Evolutionary conservation across 1,139 yeast genomes (phyloP).

Genomic region (Taiozyma sp.): DNA sequence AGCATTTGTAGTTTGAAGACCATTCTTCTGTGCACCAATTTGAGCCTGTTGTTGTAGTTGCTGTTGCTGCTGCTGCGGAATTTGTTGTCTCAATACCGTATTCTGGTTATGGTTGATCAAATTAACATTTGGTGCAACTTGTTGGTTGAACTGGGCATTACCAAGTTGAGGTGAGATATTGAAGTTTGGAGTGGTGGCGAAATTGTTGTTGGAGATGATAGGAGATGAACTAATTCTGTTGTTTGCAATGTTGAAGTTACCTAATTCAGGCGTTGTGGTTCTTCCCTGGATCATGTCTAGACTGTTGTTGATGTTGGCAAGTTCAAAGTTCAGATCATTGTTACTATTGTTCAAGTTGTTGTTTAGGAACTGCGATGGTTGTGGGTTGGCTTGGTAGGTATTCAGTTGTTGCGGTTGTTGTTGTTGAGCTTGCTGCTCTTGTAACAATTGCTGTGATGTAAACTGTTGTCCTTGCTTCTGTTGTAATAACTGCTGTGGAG

Average conservation of each 20-base stretch:
- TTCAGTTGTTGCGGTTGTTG: conserved; percentile 20
- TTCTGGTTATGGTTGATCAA: conserved; percentile 15
- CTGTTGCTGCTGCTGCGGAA: conserved; percentile 12
- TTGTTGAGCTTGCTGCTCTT: conserved; percentile 20
- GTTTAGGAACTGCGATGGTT: conserved; percentile 5
- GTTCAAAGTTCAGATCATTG: conserved; percentile 4
- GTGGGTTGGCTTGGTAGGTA: conserved; percentile 6
- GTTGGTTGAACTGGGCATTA: conserved; percentile 11
- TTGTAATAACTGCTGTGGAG: conserved; percentile 21
- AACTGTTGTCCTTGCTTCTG: conserved; percentile 26
- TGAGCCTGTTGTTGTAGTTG: conserved; percentile 1
- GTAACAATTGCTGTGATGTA: conserved; percentile 17
- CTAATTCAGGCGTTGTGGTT: conserved; percentile 17
- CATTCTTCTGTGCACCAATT: conserved; percentile 3
- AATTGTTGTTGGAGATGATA: conserved; percentile 13
- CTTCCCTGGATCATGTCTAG: conserved; percentile 8
- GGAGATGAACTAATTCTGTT: conserved; percentile 17
- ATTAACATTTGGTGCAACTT: conserved; percentile 7
- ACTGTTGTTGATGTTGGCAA: neutral
- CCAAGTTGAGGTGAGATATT: conserved; percentile 19
- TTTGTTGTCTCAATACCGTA: conserved; percentile 12
- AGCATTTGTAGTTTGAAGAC: conserved; percentile 15
- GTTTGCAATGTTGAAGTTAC: conserved; percentile 4
- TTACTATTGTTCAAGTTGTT: neutral
- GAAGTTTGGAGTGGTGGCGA: conserved; percentile 11